Evolutionary conservation across 2,329 filamentous ascomycete genomes (phyloP).

Genomic region (Ophiostoma tasmaniense): DNA sequence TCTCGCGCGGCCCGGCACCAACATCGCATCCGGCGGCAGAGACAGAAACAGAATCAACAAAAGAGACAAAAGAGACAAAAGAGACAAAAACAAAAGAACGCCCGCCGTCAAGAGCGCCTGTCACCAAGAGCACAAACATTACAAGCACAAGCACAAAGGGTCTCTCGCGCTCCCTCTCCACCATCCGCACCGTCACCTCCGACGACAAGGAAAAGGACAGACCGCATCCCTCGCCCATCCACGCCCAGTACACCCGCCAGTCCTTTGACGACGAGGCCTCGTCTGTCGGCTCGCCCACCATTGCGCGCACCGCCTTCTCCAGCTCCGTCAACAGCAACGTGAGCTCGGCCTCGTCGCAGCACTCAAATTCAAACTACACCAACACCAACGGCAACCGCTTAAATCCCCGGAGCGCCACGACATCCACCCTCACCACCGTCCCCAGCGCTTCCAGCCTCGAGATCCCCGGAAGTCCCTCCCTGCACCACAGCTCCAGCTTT

Average conservation of each 20-base stretch:
- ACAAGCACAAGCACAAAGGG: constrained; percentile 17
- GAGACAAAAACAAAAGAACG: constrained; percentile 10
- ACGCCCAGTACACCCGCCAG: constrained; percentile 27
- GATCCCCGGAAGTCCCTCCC: constrained; percentile 6
- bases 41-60: neutral
- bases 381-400: neutral
- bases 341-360: constrained; percentile 35
- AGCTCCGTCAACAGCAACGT: too few relatives aligned
- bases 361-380: constrained; percentile 20
- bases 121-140: neutral
- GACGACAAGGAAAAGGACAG: constrained; percentile 32
- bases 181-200: constrained; percentile 50
- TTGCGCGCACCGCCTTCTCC: constrained; percentile 22
- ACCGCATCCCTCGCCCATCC: constrained; percentile 26
- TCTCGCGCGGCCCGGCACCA: constrained; percentile 3
- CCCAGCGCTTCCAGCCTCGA: constrained; percentile 7
- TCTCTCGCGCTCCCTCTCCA: constrained; percentile 33
- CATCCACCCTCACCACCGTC: neutral
- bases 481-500: constrained; percentile 18
- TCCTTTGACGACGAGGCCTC: constrained; percentile 37
- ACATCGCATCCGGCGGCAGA: neutral
- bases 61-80: neutral
- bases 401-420: constrained; percentile 15
- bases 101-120: neutral
- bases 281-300: constrained; percentile 31